Evolutionary conservation across 2,329 filamentous ascomycete genomes (phyloP), one percentile per base, ranked within the genome.

Genomic region (Scedosporium aurantiacum): DNA sequence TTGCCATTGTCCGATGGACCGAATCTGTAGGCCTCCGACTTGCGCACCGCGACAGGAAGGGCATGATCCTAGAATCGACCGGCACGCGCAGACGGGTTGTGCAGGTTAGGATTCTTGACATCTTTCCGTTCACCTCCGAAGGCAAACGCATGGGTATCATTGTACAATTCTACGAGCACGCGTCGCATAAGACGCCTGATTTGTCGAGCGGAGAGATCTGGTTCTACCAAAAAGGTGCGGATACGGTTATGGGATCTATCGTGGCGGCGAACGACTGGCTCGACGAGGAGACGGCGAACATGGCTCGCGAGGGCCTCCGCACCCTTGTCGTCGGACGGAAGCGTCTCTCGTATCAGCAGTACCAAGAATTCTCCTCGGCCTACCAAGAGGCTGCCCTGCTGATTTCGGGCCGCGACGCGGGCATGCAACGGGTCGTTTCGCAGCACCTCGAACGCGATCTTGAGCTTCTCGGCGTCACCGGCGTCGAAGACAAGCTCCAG

Each of bases 61-160:
- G 82, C 52, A 97, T 99, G 79, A 79, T 86, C 2, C 80, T 99
- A 2, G 87, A 92, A 69, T 93, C 87, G 3, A 84, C 88, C 1
- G 85, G 88, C 61, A 89, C 84, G 3, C 86, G 88, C 21, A 83
- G 87, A 58, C 77, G 84, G 0, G 88, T 94, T 2, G 90, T 99
- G 27, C 87, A 87, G 25, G 93, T 96, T 27, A 86, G 87, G 61
- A 95, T 99, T 57, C 80, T 97, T 3, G 93, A 97, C 54, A 86
- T 97, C 2, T 99, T 99, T 68, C 95, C 95, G 0, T 99, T 99
- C 71, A 99, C 94, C 0, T 97, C 92, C 0, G 94, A 97, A 66
- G 93, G 93, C 66, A 99, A 99, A 75, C 86, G 94, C 60, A 99
- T 99, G 94, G 94, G 95, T 8, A 93, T 99, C 63, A 87, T 99